These are phyloP conservation scores for Heterobasidion occidentale DNA, from an alignment of 1,284 basidiomycete genomes.

Conservation along the genomic window DNA sequence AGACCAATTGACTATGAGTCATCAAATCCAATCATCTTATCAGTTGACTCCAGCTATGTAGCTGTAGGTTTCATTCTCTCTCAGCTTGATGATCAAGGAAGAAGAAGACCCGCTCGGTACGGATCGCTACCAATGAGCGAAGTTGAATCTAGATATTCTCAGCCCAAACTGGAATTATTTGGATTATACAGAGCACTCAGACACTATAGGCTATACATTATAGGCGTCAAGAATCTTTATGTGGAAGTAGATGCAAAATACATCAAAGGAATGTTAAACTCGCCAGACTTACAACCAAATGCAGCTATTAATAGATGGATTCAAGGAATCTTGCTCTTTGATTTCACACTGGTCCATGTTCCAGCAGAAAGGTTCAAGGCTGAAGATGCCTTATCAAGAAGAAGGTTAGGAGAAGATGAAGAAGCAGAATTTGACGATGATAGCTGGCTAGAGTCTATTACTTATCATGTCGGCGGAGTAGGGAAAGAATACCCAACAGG, in stretches of 20 bases:
- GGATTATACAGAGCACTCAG: conserved; percentile 26
- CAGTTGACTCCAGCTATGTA: conserved; percentile 24
- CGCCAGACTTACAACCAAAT: conserved; percentile 28
- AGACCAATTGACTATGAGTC: conserved; percentile 22
- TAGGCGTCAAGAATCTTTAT: conserved; percentile 20
- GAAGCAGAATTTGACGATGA: conserved; percentile 10
- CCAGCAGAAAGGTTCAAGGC: too few species aligned
- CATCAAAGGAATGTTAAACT: conserved; percentile 30
- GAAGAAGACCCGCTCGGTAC: not conserved
- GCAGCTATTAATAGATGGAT: conserved; percentile 33
- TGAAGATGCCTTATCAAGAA: conserved; percentile 23
- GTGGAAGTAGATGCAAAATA: conserved; percentile 31
- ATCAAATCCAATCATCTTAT: conserved; percentile 17
- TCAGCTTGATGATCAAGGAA: conserved; percentile 17
- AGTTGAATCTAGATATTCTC: conserved; percentile 27
- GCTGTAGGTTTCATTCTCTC: conserved; percentile 24
- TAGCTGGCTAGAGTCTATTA: conserved; percentile 21
- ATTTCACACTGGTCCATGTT: too few species aligned
- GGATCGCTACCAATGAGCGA: conserved; percentile 27
- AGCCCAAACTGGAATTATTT: conserved; percentile 34
- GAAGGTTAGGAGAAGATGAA: conserved; percentile 12
- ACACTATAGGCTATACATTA: conserved; percentile 19
- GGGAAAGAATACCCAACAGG: not conserved
- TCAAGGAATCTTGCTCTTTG: conserved; percentile 20
- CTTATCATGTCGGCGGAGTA: conserved; percentile 6